Percentiles rank a stretch among this genome's conserved stretches.
Conservation (phyloP, 1,284 basidiomycete genomes). For the Gymnopus androsaceus region DNA sequence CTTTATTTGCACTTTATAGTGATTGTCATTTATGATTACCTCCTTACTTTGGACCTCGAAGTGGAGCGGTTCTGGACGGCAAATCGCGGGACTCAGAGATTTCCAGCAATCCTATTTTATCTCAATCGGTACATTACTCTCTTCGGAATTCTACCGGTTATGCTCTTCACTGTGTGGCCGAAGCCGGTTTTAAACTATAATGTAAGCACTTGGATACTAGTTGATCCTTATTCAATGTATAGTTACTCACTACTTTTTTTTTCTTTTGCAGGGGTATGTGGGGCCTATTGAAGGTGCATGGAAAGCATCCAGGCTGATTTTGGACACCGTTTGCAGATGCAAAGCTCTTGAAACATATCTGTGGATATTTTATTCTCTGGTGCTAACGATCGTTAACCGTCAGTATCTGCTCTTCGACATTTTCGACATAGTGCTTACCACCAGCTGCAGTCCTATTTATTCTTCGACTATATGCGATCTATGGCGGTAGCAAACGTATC, state of each 20-base stretch:
- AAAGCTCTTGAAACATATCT: not conserved
- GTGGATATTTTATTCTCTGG: not conserved
- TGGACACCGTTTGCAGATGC: constrained; percentile 7
- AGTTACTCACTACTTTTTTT: too few relatives aligned
- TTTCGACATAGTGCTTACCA: not conserved
- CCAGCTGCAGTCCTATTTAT: constrained; percentile 6
- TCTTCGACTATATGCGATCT: constrained; percentile 4
- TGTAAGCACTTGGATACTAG: too few relatives aligned
- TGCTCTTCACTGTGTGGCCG: constrained; percentile 20
- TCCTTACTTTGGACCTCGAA: constrained; percentile 38
- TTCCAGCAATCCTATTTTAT: constrained; percentile 36
- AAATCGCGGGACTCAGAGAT: constrained; percentile 15
- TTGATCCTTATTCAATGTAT: too few relatives aligned
- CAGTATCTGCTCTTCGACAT: not conserved
- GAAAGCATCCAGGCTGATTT: too few relatives aligned
- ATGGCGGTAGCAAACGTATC: not conserved
- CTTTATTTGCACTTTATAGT: constrained; percentile 22
- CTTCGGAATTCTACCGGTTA: constrained; percentile 31
- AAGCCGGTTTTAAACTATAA: constrained; percentile 11
- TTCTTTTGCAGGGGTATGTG: too few relatives aligned
- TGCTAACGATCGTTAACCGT: not conserved
- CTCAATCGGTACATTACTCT: constrained; percentile 39
- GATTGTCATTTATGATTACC: constrained; percentile 43
- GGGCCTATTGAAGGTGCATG: too few relatives aligned
- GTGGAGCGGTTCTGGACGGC: constrained; percentile 38